A percentile compares a stretch with the other conserved stretches of the same genome.
phyloP scores from a whole-genome alignment of 1,284 basidiomycete species.

The Tremellales sp. region DNA sequence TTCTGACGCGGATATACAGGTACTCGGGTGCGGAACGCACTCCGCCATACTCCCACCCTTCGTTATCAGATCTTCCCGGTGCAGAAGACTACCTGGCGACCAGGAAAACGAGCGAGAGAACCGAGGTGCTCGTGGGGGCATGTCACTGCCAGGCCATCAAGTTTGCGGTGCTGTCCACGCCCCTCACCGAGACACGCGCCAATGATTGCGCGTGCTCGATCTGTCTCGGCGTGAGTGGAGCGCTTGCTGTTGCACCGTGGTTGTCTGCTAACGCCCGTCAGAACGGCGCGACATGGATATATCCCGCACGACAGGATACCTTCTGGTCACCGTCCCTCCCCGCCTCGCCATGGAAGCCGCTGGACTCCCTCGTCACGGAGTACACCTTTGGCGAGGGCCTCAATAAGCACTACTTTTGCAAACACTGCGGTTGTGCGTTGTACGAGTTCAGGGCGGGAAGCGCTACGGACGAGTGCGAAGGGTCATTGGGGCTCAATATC shows the following conservation, averaged over 20 bases:
- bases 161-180: constrained; percentile 11
- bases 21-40: constrained; percentile 12
- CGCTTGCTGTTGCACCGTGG: background rate
- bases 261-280: constrained; percentile 1
- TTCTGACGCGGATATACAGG: constrained; percentile 3
- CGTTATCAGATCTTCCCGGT: constrained; percentile 11
- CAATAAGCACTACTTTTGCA: constrained; percentile 17
- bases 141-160: constrained; percentile 23
- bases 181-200: constrained; percentile 7
- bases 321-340: constrained; percentile 8
- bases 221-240: constrained; percentile 21
- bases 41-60: constrained; percentile 10
- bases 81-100: constrained; percentile 9
- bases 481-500: constrained; percentile 12
- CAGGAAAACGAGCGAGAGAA: no score
- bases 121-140: constrained; percentile 13
- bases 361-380: background rate
- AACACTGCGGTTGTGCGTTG: constrained; percentile 17
- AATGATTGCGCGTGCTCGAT: constrained; percentile 21
- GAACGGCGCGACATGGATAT: constrained; percentile 24
- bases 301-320: constrained; percentile 8
- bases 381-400: constrained; percentile 10
- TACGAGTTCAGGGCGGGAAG: constrained; percentile 7
- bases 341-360: constrained; percentile 2
- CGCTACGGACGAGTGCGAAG: constrained; percentile 1